Base-by-base conservation (phyloP, 2,329 filamentous ascomycete genomes). In the Biscogniauxia sp. region DNA sequence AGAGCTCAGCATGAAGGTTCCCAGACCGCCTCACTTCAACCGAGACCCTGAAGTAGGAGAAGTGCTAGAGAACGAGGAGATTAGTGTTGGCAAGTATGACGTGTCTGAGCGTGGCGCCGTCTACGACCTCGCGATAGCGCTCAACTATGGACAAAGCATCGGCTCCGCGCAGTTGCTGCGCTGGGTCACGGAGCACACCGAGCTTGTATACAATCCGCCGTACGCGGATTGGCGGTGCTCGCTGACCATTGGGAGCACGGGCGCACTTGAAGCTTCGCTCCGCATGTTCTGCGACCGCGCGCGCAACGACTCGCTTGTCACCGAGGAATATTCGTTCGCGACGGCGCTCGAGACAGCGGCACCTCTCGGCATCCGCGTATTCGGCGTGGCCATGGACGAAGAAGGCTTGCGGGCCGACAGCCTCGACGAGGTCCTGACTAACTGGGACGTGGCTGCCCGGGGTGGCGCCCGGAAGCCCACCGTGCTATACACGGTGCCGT, bases 141-240 rank as follows among this genome's bases (percentile, higher is more conserved):
- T 97, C 74, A 98, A 99, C 78, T 99, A 99, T 74, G 92, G 91
- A 37, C 93, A 97, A 77, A 88, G 93, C 8, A 87, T 87, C 19
- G 95, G 95, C 19, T 87, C 92, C 11, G 90, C 92, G 3, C 95
- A 97, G 77, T 82, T 99, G 75, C 80, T 97, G 64, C 88, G 95
- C 62, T 98, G 91, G 78, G 82, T 98, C 55, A 96, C 93, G 0
- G 95, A 99, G 79, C 95, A 98, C 77, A 96, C 93, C 0, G 94
- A 99, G 77, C 86, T 98, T 59, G 87, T 97, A 17, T 91, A 92
- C 75, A 83, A 86, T 63, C 93, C 94, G 17, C 92, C 91, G 0
- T 98, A 98, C 73, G 84, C 88, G 19, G 93, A 99, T 78, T 99
- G 95, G 95, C 83, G 86, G 65, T 91, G 91, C 69, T 88, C 88